These are phyloP conservation scores for Breviolum minutum DNA, from an alignment of 73 alveolate genomes.

Conservation along the genomic window DNA sequence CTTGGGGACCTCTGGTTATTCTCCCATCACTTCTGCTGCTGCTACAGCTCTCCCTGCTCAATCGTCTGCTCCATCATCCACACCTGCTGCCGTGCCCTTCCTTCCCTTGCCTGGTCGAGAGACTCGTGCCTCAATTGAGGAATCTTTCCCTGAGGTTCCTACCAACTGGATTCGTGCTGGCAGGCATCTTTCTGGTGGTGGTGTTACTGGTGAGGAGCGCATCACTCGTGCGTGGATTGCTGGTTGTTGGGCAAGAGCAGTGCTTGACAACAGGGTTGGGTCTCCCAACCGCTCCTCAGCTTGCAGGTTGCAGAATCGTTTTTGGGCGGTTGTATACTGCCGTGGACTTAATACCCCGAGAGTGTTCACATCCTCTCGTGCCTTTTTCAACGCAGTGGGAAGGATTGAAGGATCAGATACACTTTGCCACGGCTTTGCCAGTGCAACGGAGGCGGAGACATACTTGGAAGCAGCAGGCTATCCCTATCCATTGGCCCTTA, in stretches of 20 bases:
- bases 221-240: neutral
- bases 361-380: neutral
- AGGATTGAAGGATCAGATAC: neutral
- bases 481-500: neutral
- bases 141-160: neutral
- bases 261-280: neutral
- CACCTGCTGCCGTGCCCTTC: too few species aligned
- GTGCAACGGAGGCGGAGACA: neutral
- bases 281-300: neutral
- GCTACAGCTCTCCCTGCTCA: neutral
- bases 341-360: neutral
- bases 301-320: neutral
- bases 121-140: neutral
- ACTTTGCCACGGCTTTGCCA: neutral
- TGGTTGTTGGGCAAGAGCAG: neutral
- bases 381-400: neutral
- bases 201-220: neutral
- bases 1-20: too few species aligned
- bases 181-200: too few species aligned
- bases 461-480: neutral
- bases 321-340: neutral
- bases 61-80: too few species aligned
- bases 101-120: too few species aligned
- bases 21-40: too few species aligned
- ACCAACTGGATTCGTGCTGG: neutral